Evolutionary conservation across 1,284 basidiomycete species (phyloP).

Genomic region (Prillingera fragicola): DNA sequence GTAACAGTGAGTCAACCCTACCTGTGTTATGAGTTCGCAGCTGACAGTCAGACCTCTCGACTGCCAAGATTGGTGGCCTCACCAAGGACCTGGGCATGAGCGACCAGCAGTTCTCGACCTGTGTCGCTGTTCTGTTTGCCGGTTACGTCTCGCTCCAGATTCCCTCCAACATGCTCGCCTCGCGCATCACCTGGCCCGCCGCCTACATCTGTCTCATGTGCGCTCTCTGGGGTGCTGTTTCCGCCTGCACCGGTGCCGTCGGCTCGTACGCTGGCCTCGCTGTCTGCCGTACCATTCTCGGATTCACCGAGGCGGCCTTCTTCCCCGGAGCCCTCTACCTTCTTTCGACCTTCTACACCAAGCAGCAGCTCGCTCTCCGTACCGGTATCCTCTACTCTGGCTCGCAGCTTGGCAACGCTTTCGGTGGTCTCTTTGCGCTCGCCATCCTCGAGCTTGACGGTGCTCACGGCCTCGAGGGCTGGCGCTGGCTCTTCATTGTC

Average conservation of each 20-base stretch:
- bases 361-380: slow-evolving; percentile 33
- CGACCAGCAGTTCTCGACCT: slow-evolving; percentile 26
- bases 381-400: slow-evolving; percentile 34
- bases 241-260: slow-evolving; percentile 29
- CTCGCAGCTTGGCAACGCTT: slow-evolving; percentile 41
- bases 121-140: slow-evolving; percentile 29
- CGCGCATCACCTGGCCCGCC: slow-evolving; percentile 26
- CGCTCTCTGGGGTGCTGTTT: slow-evolving; percentile 38
- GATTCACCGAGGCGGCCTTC: slow-evolving; percentile 36
- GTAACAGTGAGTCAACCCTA: background rate
- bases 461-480: slow-evolving; percentile 31
- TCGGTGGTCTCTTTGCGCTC: slow-evolving; percentile 35
- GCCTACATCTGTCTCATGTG: slow-evolving; percentile 30
- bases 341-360: slow-evolving; percentile 40
- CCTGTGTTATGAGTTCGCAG: background rate
- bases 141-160: slow-evolving; percentile 34
- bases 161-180: slow-evolving; percentile 39
- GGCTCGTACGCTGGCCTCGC: slow-evolving; percentile 24
- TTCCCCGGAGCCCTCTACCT: slow-evolving; percentile 39
- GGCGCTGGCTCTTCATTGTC: slow-evolving; percentile 33
- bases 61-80: slow-evolving; percentile 20
- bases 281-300: slow-evolving; percentile 25
- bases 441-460: slow-evolving; percentile 28
- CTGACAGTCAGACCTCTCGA: slow-evolving; percentile 8
- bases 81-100: slow-evolving; percentile 18